A percentile compares a stretch with the other conserved stretches of the same genome.
phyloP scores from a whole-genome alignment of 2,329 filamentous ascomycete species.

The Myriosclerotinia scirpicola region DNA sequence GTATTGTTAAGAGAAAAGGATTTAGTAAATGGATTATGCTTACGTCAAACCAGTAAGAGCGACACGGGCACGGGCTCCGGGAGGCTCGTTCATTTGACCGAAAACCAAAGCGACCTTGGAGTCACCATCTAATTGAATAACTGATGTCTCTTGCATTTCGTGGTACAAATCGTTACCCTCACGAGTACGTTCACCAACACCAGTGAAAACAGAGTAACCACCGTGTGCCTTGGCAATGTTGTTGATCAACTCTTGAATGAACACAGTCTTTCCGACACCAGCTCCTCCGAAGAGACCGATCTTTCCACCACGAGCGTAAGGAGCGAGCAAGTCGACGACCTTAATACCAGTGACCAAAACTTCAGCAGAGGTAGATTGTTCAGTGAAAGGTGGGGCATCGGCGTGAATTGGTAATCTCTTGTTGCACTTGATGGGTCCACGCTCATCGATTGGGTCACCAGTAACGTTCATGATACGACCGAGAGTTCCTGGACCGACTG shows the following conservation, averaged over 20 bases:
- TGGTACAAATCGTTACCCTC: conserved; percentile 99
- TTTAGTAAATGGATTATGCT: too few species aligned
- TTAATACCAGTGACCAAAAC: conserved; percentile 99
- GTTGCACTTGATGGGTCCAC: conserved; percentile 92
- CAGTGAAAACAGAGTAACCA: conserved; percentile 99
- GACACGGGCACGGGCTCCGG: conserved; percentile 99
- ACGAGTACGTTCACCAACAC: conserved; percentile 99
- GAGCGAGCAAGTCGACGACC: conserved; percentile 98
- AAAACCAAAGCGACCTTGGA: conserved; percentile 99
- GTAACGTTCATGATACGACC: conserved; percentile 99
- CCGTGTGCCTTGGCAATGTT: conserved; percentile 99
- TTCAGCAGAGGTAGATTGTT: conserved; percentile 95
- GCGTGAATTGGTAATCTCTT: conserved; percentile 90
- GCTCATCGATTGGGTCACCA: conserved; percentile 99
- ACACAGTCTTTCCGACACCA: conserved; percentile 99
- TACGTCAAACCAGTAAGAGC: conserved; percentile 73
- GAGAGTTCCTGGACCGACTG: conserved; percentile 88
- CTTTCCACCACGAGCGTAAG: conserved; percentile 99
- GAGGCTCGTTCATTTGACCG: conserved; percentile 99
- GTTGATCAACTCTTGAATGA: conserved; percentile 99
- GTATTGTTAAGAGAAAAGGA: too few species aligned
- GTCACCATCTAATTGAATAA: conserved; percentile 98
- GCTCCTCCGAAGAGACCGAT: conserved; percentile 99
- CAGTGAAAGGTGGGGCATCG: conserved; percentile 86
- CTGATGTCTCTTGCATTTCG: conserved; percentile 99